A percentile compares a stretch with the other conserved stretches of the same genome.
phyloP scores from a whole-genome alignment of 805 yeast genomes.

The Spathaspora hagerdaliae region DNA sequence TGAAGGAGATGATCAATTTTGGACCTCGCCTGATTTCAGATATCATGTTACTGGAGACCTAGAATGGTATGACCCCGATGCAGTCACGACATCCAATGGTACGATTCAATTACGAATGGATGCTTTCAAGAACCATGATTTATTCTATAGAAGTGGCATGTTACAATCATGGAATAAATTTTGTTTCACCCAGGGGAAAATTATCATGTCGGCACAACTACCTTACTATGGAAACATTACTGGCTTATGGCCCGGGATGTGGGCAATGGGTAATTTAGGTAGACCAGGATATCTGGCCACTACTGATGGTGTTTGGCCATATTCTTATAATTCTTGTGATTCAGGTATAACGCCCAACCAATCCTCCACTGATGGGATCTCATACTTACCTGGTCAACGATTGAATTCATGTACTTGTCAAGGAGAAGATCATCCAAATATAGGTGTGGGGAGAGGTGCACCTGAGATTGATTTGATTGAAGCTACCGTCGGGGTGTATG shows the following conservation, averaged over 20 bases:
- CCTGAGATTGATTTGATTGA: conserved; percentile 86
- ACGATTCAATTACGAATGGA: conserved; percentile 32
- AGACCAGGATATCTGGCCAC: conserved; percentile 35
- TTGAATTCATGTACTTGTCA: conserved; percentile 31
- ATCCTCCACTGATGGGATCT: conserved; percentile 46
- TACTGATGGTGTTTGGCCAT: conserved; percentile 44
- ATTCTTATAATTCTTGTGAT: conserved; percentile 81
- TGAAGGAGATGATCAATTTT: conserved; percentile 43
- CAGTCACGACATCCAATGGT: conserved; percentile 36
- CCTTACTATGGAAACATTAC: conserved; percentile 43
- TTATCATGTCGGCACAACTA: conserved; percentile 27
- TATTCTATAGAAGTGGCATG: conserved; percentile 37
- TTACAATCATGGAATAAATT: conserved; percentile 36
- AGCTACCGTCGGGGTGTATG: conserved; percentile 73
- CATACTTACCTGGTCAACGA: conserved; percentile 35
- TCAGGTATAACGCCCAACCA: conserved; percentile 95
- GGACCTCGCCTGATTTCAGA: conserved; percentile 36
- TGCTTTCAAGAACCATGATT: conserved; percentile 30
- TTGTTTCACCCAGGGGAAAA: conserved; percentile 31
- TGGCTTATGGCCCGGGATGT: conserved; percentile 39
- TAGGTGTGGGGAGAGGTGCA: conserved; percentile 36
- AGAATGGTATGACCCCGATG: conserved; percentile 44
- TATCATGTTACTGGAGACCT: conserved; percentile 42
- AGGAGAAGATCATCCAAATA: conserved; percentile 35
- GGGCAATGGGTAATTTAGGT: conserved; percentile 39